These are phyloP conservation scores for Dictyostelium firmibasis DNA, from an alignment of 78 protist genomes.

Conservation along the genomic window DNA sequence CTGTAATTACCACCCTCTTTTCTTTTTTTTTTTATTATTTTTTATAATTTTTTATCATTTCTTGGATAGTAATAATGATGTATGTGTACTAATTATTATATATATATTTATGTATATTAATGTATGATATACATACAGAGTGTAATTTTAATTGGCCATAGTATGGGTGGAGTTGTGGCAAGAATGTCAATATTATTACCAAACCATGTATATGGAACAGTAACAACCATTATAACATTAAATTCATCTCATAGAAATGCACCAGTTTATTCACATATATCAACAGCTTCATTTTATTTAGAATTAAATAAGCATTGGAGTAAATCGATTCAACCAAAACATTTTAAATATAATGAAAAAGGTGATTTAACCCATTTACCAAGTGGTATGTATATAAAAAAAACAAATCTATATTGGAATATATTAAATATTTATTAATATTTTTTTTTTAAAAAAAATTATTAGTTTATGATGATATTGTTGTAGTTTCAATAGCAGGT, in stretches of 20 bases:
- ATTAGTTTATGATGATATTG: slow-evolving; percentile 48
- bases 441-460: too few relatives aligned
- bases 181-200: slow-evolving; percentile 54
- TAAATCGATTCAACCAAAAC: slow-evolving; percentile 59
- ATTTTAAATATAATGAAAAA: slow-evolving; percentile 26
- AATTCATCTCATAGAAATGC: slow-evolving; percentile 80
- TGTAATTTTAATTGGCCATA: slow-evolving; percentile 78
- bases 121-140: too few relatives aligned
- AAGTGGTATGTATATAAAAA: neutral
- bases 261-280: slow-evolving; percentile 53
- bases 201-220: slow-evolving; percentile 69
- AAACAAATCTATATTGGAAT: neutral
- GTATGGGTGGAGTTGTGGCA: slow-evolving; percentile 84
- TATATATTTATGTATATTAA: neutral
- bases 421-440: too few relatives aligned
- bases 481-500: slow-evolving; percentile 73
- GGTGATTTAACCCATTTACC: slow-evolving; percentile 49
- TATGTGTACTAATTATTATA: neutral
- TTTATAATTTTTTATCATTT: neutral
- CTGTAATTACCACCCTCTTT: slow-evolving; percentile 8
- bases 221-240: slow-evolving; percentile 76
- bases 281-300: slow-evolving; percentile 44
- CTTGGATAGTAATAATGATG: neutral
- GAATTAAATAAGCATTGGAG: slow-evolving; percentile 72
- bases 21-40: too few relatives aligned